These are phyloP conservation scores for Scheffersomyces illinoinensis DNA, from an alignment of 1,139 yeast genomes.

Conservation along the genomic window DNA sequence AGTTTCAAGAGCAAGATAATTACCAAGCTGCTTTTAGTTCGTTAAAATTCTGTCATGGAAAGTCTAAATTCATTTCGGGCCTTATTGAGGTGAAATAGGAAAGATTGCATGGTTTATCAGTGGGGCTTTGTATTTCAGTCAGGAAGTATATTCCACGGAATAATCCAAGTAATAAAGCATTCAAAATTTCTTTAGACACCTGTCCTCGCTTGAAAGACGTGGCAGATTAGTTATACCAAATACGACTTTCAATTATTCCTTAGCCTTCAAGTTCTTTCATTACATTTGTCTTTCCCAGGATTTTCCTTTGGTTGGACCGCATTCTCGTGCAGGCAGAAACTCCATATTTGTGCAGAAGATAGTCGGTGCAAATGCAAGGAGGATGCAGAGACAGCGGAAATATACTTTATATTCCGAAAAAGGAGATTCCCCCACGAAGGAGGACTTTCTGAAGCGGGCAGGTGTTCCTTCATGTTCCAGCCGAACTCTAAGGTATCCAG, in stretches of 20 bases:
- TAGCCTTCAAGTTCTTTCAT: too few species aligned
- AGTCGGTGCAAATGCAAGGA: background rate
- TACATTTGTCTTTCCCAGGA: background rate
- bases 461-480: too few species aligned
- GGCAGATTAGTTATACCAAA: too few species aligned
- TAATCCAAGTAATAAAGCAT: too few species aligned
- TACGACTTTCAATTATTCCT: too few species aligned
- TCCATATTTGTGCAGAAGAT: background rate
- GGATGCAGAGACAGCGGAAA: background rate
- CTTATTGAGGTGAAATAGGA: background rate
- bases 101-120: background rate
- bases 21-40: slow-evolving; percentile 59
- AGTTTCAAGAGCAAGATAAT: slow-evolving; percentile 87
- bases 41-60: background rate
- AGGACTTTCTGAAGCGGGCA: background rate
- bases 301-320: background rate
- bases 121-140: background rate
- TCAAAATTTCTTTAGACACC: too few species aligned
- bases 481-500: background rate
- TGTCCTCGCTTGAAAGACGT: too few species aligned
- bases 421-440: background rate
- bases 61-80: background rate
- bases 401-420: background rate
- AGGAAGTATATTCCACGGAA: background rate
- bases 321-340: background rate